Conservation (phyloP, 2,329 filamentous ascomycete genomes). For the Dactylellina haptotyla region DNA sequence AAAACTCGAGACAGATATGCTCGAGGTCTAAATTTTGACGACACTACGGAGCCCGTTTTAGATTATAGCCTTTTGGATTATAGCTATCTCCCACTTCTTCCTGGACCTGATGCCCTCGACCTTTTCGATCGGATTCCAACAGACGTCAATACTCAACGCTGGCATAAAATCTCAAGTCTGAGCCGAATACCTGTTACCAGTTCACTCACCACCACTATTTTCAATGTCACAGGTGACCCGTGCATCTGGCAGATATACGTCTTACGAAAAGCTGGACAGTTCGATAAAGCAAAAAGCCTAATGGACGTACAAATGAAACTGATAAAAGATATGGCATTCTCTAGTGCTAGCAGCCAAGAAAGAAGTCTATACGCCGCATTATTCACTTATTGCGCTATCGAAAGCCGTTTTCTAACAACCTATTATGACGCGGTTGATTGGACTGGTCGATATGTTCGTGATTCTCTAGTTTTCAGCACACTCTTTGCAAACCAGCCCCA, state of each 20-base stretch:
- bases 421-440: slow-evolving; percentile 12
- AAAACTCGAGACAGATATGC: background rate
- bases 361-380: background rate
- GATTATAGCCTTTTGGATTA: background rate
- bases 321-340: background rate
- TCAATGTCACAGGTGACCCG: too few species aligned
- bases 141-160: background rate
- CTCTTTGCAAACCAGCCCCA: background rate
- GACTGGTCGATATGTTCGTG: slow-evolving; percentile 20
- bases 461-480: background rate
- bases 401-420: background rate
- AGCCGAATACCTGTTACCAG: too few species aligned
- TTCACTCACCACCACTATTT: too few species aligned
- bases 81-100: background rate
- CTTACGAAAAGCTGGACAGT: background rate
- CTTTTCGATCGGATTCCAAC: background rate
- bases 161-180: too few species aligned
- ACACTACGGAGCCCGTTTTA: too few species aligned
- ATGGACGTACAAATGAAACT: background rate
- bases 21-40: background rate
- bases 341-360: background rate
- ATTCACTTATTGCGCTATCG: background rate
- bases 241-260: slow-evolving; percentile 23
- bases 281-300: background rate
- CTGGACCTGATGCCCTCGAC: background rate